phyloP scores from a whole-genome alignment of 2,329 filamentous ascomycete genomes.

The Lecanicillium sp. region DNA sequence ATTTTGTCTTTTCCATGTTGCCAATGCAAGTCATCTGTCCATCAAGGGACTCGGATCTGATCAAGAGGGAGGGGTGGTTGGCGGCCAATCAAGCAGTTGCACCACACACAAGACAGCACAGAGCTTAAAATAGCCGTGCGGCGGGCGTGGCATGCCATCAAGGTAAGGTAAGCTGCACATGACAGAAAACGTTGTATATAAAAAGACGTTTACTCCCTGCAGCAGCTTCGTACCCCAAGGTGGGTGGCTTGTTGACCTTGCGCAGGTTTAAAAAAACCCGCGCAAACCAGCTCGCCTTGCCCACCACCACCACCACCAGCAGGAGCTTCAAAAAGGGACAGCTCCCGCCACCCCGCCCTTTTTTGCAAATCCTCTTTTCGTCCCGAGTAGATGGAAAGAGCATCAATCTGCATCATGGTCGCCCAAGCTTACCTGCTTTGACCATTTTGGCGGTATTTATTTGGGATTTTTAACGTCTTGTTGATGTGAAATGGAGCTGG shows the following conservation, averaged over 20 bases:
- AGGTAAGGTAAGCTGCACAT: too few species aligned
- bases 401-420: conserved; percentile 10
- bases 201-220: background rate
- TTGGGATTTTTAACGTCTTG: conserved; percentile 18
- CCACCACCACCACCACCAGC: conserved; percentile 4
- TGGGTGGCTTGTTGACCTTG: conserved; percentile 8
- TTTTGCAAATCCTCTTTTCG: too few species aligned
- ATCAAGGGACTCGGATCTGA: conserved; percentile 23
- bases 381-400: background rate
- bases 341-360: too few species aligned
- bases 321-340: conserved; percentile 4
- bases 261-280: conserved; percentile 35
- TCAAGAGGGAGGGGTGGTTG: conserved; percentile 3
- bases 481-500: conserved; percentile 11
- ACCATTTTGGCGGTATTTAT: conserved; percentile 75
- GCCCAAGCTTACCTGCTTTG: conserved; percentile 74
- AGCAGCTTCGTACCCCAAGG: background rate
- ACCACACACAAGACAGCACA: too few species aligned
- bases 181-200: conserved; percentile 9
- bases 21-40: conserved; percentile 10
- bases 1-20: too few species aligned
- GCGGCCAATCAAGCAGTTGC: too few species aligned
- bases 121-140: too few species aligned
- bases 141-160: too few species aligned
- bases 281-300: conserved; percentile 47